phyloP scores from a whole-genome alignment of 2,329 filamentous ascomycete genomes.

The Elsinoe necatrix region DNA sequence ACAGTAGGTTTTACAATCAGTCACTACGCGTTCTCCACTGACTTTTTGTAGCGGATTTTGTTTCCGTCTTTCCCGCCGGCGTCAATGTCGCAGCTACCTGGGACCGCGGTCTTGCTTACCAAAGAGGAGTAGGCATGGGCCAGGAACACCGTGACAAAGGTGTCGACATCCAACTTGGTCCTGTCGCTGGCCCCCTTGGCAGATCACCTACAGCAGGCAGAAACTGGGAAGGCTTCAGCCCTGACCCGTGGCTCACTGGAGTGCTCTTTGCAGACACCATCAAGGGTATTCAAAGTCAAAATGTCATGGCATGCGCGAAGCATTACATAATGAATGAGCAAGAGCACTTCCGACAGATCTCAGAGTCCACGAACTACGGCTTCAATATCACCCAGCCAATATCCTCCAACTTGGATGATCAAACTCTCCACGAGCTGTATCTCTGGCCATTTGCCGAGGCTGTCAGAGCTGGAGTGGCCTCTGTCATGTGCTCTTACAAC shows the following conservation, averaged over 20 bases:
- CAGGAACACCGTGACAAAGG: conserved; percentile 29
- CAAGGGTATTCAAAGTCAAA: conserved; percentile 33
- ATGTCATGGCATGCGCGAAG: conserved; percentile 37
- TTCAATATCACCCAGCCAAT: conserved; percentile 44
- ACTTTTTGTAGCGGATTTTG: conserved; percentile 17
- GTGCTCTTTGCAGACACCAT: conserved; percentile 35
- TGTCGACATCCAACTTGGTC: conserved; percentile 36
- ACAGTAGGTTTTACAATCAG: conserved; percentile 10
- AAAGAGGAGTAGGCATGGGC: conserved; percentile 30
- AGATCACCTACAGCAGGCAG: conserved; percentile 34
- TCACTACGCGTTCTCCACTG: background rate
- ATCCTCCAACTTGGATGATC: conserved; percentile 57
- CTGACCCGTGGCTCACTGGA: conserved; percentile 39
- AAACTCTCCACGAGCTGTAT: conserved; percentile 43
- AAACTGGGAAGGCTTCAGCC: conserved; percentile 36
- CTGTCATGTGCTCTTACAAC: conserved; percentile 55
- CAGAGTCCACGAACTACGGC: conserved; percentile 27
- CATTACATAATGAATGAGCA: conserved; percentile 57
- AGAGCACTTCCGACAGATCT: conserved; percentile 39
- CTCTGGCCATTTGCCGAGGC: conserved; percentile 59
- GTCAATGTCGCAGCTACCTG: conserved; percentile 31
- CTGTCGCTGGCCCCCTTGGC: conserved; percentile 38
- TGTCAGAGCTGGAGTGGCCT: conserved; percentile 48
- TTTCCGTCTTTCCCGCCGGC: conserved; percentile 29
- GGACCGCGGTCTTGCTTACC: conserved; percentile 38